A percentile compares a stretch with the other conserved stretches of the same genome.
Evolutionary conservation across 169 alveolate species (phyloP).

Genomic region (Theileria sp.): DNA sequence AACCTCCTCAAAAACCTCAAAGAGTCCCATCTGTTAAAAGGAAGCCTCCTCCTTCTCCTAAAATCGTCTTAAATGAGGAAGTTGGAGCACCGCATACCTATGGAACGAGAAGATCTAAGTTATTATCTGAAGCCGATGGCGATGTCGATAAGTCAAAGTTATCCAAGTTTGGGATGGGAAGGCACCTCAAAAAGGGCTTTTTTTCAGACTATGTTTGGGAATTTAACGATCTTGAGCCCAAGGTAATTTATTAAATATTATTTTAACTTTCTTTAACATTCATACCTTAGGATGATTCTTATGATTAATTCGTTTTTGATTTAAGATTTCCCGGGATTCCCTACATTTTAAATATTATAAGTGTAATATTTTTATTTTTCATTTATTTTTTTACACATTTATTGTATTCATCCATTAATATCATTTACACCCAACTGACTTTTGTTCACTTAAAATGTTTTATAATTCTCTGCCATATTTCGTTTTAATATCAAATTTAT

Average conservation of each 20-base stretch:
- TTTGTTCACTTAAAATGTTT: background rate
- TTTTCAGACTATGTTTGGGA: constrained; percentile 69
- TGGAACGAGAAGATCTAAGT: constrained; percentile 58
- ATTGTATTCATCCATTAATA: background rate
- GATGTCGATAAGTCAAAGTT: background rate
- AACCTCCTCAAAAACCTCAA: constrained; percentile 30
- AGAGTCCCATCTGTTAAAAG: constrained; percentile 41
- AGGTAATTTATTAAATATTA: constrained; percentile 21
- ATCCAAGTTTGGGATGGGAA: constrained; percentile 43
- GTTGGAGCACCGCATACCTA: constrained; percentile 47
- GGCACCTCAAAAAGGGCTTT: constrained; percentile 61
- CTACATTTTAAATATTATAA: background rate
- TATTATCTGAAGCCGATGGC: constrained; percentile 17
- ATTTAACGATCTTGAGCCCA: constrained; percentile 29
- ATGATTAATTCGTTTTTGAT: background rate
- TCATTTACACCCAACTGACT: background rate
- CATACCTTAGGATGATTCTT: constrained; percentile 12
- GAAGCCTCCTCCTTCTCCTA: constrained; percentile 33
- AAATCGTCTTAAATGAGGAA: constrained; percentile 21
- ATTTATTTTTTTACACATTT: background rate
- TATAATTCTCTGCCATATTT: background rate
- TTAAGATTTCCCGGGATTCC: background rate
- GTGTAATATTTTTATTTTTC: background rate
- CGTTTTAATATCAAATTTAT: background rate
- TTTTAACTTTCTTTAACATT: background rate